phyloP scores from a whole-genome alignment of 495 filamentous ascomycete genomes.

The Letharia lupina region DNA sequence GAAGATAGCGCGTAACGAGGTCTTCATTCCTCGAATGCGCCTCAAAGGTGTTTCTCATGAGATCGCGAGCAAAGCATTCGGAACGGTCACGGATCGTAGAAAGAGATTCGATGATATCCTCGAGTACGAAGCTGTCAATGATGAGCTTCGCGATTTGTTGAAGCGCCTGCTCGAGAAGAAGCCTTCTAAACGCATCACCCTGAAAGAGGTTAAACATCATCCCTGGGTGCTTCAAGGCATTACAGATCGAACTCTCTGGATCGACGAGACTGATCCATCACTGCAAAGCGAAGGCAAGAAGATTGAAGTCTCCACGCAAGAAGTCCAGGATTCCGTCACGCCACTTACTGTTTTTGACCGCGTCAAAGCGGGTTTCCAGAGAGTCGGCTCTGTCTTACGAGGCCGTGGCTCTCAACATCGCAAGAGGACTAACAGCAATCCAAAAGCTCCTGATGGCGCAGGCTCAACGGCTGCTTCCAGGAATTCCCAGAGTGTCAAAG shows the following conservation, averaged over 20 bases:
- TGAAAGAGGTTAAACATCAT: slow-evolving; percentile 91
- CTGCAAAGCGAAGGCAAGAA: slow-evolving; percentile 72
- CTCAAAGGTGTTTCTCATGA: slow-evolving; percentile 55
- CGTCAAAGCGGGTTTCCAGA: slow-evolving; percentile 55
- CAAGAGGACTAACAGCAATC: slow-evolving; percentile 24
- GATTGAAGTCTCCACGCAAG: slow-evolving; percentile 86
- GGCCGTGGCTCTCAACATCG: slow-evolving; percentile 24
- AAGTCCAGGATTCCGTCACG: slow-evolving; percentile 83
- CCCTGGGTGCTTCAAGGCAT: slow-evolving; percentile 88
- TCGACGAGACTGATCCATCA: slow-evolving; percentile 86
- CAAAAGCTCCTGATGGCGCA: slow-evolving; percentile 19
- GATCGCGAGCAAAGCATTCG: slow-evolving; percentile 36
- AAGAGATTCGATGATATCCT: slow-evolving; percentile 60
- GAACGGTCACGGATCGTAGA: slow-evolving; percentile 41
- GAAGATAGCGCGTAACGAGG: slow-evolving; percentile 80
- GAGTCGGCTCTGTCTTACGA: slow-evolving; percentile 26
- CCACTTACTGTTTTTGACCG: slow-evolving; percentile 80
- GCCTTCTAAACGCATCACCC: slow-evolving; percentile 73
- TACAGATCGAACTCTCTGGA: slow-evolving; percentile 65
- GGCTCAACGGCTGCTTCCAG: slow-evolving; percentile 23
- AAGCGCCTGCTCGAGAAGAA: slow-evolving; percentile 79
- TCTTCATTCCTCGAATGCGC: slow-evolving; percentile 74
- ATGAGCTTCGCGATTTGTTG: slow-evolving; percentile 73
- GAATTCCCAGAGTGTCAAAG: slow-evolving; percentile 27
- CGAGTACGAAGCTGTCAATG: slow-evolving; percentile 76